Evolutionary conservation across 2,329 filamentous ascomycete genomes (phyloP).

Genomic region (Zopfia rhizophila): DNA sequence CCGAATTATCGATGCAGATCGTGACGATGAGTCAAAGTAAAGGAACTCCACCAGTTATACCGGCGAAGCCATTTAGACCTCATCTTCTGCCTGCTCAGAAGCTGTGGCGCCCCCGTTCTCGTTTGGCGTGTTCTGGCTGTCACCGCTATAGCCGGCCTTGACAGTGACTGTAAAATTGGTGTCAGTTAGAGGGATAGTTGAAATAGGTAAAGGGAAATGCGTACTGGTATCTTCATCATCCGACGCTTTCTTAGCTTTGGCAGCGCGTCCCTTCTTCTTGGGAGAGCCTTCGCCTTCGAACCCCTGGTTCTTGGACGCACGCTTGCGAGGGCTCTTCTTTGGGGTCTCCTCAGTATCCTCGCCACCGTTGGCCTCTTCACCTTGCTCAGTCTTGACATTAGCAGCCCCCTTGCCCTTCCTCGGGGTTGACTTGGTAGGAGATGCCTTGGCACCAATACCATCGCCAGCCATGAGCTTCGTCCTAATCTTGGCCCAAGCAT

Average conservation of each 20-base stretch:
- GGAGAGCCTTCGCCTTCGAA: constrained; percentile 40
- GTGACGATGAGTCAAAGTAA: no score
- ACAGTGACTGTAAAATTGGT: constrained; percentile 4
- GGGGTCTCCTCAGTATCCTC: constrained; percentile 21
- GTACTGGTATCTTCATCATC: constrained; percentile 20
- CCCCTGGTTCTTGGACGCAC: constrained; percentile 43
- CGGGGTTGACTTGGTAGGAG: neutral
- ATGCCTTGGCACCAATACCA: neutral
- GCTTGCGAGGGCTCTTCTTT: constrained; percentile 45
- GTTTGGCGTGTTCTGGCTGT: constrained; percentile 6
- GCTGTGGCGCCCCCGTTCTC: constrained; percentile 18
- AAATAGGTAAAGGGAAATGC: neutral
- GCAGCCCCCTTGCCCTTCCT: constrained; percentile 8
- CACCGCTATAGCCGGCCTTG: constrained; percentile 3
- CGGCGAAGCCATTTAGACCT: constrained; percentile 24
- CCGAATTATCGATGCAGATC: no score
- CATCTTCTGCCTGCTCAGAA: constrained; percentile 14
- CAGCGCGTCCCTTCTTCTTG: constrained; percentile 43
- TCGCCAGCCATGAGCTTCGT: constrained; percentile 36
- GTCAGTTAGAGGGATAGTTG: constrained; percentile 4
- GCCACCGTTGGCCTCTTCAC: constrained; percentile 21
- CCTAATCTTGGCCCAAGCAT: constrained; percentile 50
- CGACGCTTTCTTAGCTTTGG: constrained; percentile 33
- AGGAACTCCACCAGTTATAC: neutral
- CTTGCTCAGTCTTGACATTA: constrained; percentile 19